Conservation (phyloP, 805 yeast species). For the Candida golubevii region DNA sequence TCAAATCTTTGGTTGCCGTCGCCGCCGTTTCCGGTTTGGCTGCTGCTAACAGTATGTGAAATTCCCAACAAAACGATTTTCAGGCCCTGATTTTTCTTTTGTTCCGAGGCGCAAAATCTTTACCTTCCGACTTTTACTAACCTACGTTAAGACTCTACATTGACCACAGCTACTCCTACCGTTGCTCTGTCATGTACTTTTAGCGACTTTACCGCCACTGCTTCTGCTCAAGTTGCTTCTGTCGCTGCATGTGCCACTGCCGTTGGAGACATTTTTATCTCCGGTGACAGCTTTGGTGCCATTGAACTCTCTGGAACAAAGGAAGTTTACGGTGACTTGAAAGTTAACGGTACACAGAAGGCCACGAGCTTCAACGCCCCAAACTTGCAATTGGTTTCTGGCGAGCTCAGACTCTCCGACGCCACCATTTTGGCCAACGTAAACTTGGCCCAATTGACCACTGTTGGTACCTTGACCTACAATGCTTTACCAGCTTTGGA, state of each 20-base stretch:
- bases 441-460: constrained; percentile 70
- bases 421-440: constrained; percentile 66
- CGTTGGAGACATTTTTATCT: constrained; percentile 71
- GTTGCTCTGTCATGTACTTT: constrained; percentile 65
- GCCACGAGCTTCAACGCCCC: constrained; percentile 74
- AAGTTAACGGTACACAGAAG: constrained; percentile 57
- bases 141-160: constrained; percentile 34
- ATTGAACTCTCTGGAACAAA: constrained; percentile 71
- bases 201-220: constrained; percentile 64
- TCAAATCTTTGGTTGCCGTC: constrained; percentile 47
- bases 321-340: constrained; percentile 73
- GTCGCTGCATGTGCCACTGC: constrained; percentile 73
- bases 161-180: constrained; percentile 51
- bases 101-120: background rate
- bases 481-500: constrained; percentile 83
- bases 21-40: constrained; percentile 49
- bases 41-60: constrained; percentile 28
- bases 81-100: background rate
- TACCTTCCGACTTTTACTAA: constrained; percentile 6
- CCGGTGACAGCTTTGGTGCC: constrained; percentile 54
- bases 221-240: constrained; percentile 72
- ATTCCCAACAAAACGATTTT: no score
- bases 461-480: constrained; percentile 78
- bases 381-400: constrained; percentile 67
- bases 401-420: constrained; percentile 55